phyloP scores from a whole-genome alignment of 2,329 filamentous ascomycete species.

The Aphanocladium album region DNA sequence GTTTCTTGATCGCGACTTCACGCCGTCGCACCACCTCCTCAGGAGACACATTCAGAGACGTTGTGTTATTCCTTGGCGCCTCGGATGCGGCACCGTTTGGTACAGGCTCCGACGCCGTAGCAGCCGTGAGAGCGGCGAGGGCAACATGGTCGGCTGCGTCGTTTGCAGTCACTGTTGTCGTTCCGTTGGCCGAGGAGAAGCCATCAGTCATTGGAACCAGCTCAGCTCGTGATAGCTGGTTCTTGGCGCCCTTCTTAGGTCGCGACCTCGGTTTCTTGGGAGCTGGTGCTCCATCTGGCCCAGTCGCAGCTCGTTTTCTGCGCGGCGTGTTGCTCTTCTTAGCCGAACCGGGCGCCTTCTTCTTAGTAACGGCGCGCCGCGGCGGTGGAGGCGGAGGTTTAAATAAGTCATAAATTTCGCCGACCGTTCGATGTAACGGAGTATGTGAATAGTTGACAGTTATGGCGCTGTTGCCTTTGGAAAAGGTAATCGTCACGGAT shows the following conservation, averaged over 20 bases:
- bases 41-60: slow-evolving; percentile 32
- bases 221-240: slow-evolving; percentile 9
- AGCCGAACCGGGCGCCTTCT: slow-evolving; percentile 18
- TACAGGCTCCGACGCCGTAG: not conserved
- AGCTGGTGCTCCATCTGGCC: not conserved
- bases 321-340: slow-evolving; percentile 7
- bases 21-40: slow-evolving; percentile 47
- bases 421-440: slow-evolving; percentile 52
- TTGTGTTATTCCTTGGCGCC: not conserved
- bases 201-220: slow-evolving; percentile 3
- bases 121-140: slow-evolving; percentile 7
- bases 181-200: not conserved
- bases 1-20: slow-evolving; percentile 43
- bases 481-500: slow-evolving; percentile 44
- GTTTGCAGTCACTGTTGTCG: not conserved
- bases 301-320: not conserved
- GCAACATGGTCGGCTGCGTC: slow-evolving; percentile 10
- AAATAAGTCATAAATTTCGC: slow-evolving; percentile 42
- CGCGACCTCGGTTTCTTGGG: slow-evolving; percentile 2
- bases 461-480: slow-evolving; percentile 41
- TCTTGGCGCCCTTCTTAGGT: slow-evolving; percentile 2
- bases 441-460: slow-evolving; percentile 53
- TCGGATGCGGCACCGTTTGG: not conserved
- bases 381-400: slow-evolving; percentile 37
- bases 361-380: slow-evolving; percentile 17